phyloP scores from a whole-genome alignment of 805 yeast species.

The Nakazawaea peltata region DNA sequence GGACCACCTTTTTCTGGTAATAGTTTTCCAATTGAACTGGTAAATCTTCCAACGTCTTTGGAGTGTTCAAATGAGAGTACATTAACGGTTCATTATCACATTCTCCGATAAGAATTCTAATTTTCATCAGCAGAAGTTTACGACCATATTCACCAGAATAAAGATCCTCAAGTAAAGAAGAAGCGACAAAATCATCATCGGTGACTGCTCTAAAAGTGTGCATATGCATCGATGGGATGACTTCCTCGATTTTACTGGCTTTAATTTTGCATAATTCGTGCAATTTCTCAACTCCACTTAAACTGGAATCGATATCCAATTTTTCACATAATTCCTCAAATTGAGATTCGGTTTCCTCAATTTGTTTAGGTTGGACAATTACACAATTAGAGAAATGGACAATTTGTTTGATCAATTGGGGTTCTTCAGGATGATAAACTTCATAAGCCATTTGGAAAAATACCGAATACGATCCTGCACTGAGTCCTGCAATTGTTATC shows the following conservation, averaged over 20 bases:
- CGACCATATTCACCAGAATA: slow-evolving; percentile 21
- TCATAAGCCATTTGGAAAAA: slow-evolving; percentile 35
- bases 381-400: slow-evolving; percentile 28
- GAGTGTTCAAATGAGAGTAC: slow-evolving; percentile 25
- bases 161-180: slow-evolving; percentile 23
- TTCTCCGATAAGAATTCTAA: slow-evolving; percentile 26
- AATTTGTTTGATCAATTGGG: slow-evolving; percentile 32
- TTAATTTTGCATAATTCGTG: slow-evolving; percentile 9
- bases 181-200: slow-evolving; percentile 27
- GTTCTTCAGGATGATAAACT: slow-evolving; percentile 28
- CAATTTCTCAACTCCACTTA: slow-evolving; percentile 12
- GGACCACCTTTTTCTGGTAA: slow-evolving; percentile 24
- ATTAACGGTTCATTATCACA: slow-evolving; percentile 25
- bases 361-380: slow-evolving; percentile 29
- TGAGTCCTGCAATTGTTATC: slow-evolving; percentile 36
- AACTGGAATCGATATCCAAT: slow-evolving; percentile 14
- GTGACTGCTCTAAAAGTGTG: slow-evolving; percentile 33
- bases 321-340: slow-evolving; percentile 26
- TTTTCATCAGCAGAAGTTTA: slow-evolving; percentile 14
- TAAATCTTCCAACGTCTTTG: slow-evolving; percentile 20
- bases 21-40: slow-evolving; percentile 26
- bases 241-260: slow-evolving; percentile 13
- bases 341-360: slow-evolving; percentile 26
- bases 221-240: slow-evolving; percentile 17
- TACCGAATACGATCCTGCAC: slow-evolving; percentile 39